Evolutionary conservation across 2,329 filamentous ascomycete genomes (phyloP).

Genomic region (Colletotrichum sp.): DNA sequence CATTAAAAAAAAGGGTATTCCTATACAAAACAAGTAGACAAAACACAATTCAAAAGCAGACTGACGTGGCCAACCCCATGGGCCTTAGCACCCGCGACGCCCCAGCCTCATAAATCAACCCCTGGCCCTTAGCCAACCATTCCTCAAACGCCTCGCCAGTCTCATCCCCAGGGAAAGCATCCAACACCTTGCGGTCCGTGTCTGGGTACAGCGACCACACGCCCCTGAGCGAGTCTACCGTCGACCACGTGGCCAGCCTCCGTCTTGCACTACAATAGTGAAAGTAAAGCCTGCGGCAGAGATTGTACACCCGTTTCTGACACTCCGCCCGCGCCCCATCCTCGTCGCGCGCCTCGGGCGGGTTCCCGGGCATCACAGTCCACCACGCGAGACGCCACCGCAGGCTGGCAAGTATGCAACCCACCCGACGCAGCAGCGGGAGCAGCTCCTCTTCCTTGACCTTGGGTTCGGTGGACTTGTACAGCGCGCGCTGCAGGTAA

Average conservation of each 20-base stretch:
- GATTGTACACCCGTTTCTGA: constrained; percentile 40
- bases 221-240: constrained; percentile 36
- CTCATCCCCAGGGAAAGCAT: constrained; percentile 44
- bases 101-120: constrained; percentile 43
- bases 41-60: neutral
- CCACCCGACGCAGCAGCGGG: constrained; percentile 2
- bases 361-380: constrained; percentile 40
- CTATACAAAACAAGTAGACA: neutral
- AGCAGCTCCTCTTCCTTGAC: constrained; percentile 32
- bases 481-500: constrained; percentile 39
- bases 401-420: constrained; percentile 36
- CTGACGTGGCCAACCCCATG: neutral
- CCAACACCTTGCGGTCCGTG: constrained; percentile 41
- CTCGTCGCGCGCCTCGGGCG: constrained; percentile 28
- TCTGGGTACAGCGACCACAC: constrained; percentile 45
- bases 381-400: constrained; percentile 51
- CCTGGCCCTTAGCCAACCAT: constrained; percentile 43
- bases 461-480: neutral
- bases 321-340: constrained; percentile 43
- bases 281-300: constrained; percentile 49
- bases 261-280: constrained; percentile 48
- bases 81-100: constrained; percentile 26
- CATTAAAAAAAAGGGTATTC: neutral
- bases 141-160: constrained; percentile 40
- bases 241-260: constrained; percentile 43